A percentile compares a stretch with the other conserved stretches of the same genome.
phyloP scores from a whole-genome alignment of 768 basidiomycete species.

The Macrolepiota dolichaula region DNA sequence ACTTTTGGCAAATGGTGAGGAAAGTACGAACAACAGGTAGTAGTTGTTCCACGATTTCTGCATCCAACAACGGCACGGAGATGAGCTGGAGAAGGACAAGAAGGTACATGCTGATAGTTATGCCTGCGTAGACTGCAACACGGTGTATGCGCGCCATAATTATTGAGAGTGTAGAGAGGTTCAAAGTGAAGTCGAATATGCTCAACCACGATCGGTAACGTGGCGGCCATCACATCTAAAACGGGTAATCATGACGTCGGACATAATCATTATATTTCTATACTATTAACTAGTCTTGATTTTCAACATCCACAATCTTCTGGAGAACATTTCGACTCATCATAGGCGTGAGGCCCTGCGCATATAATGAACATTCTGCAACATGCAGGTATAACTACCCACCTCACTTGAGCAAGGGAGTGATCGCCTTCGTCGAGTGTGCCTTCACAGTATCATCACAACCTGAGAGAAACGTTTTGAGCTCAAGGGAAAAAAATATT shows the following conservation, averaged over 20 bases:
- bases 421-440: constrained; percentile 27
- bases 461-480: constrained; percentile 23
- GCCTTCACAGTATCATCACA: constrained; percentile 33
- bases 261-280: not conserved
- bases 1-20: not conserved
- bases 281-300: not conserved
- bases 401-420: constrained; percentile 27
- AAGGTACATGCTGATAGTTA: constrained; percentile 48
- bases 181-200: not conserved
- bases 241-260: not conserved
- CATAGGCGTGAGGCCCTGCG: not conserved
- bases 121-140: constrained; percentile 41
- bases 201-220: constrained; percentile 3
- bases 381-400: not conserved
- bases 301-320: not conserved
- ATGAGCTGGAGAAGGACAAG: constrained; percentile 53
- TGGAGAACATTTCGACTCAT: not conserved
- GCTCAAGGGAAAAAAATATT: not conserved
- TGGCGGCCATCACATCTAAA: constrained; percentile 2
- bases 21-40: constrained; percentile 53
- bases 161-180: not conserved
- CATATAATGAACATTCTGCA: not conserved
- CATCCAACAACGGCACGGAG: constrained; percentile 51
- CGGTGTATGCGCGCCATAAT: constrained; percentile 63
- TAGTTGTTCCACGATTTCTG: constrained; percentile 42